These are phyloP conservation scores for Fragosphaeria purpurea DNA, from an alignment of 2,329 filamentous ascomycete genomes.

Conservation along the genomic window DNA sequence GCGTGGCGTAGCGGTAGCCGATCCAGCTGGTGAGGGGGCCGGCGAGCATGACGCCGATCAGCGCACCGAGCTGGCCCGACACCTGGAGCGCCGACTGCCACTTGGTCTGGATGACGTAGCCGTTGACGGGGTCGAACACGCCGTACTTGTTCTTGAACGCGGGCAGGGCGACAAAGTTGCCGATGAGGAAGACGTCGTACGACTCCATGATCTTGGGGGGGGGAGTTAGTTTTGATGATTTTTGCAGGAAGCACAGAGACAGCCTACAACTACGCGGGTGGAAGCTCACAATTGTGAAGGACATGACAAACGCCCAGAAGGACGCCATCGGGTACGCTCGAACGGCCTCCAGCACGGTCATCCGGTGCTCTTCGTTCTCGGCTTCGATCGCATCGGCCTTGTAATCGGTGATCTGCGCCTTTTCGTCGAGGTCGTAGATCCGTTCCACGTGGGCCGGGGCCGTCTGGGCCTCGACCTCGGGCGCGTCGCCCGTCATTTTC, in stretches of 20 bases:
- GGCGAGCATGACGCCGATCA: constrained; percentile 49
- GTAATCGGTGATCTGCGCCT: constrained; percentile 31
- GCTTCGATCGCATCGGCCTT: constrained; percentile 43
- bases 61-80: constrained; percentile 46
- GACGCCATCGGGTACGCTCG: constrained; percentile 25
- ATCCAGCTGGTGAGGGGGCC: constrained; percentile 49
- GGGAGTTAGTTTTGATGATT: background rate
- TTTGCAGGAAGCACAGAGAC: too few species aligned
- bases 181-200: constrained; percentile 52
- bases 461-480: constrained; percentile 5
- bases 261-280: constrained; percentile 1
- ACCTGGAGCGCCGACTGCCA: constrained; percentile 51
- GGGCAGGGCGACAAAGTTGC: constrained; percentile 44
- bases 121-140: constrained; percentile 19
- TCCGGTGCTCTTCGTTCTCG: constrained; percentile 32
- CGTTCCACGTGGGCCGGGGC: background rate
- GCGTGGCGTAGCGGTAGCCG: constrained; percentile 50
- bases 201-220: constrained; percentile 50
- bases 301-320: constrained; percentile 31
- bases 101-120: constrained; percentile 34
- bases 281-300: constrained; percentile 29
- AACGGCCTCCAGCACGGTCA: constrained; percentile 25
- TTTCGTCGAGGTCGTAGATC: constrained; percentile 21
- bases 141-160: constrained; percentile 38
- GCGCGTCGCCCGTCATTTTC: background rate